Base-by-base conservation (phyloP, 2,329 filamentous ascomycete genomes). In the Aaosphaeria pasadenensis region DNA sequence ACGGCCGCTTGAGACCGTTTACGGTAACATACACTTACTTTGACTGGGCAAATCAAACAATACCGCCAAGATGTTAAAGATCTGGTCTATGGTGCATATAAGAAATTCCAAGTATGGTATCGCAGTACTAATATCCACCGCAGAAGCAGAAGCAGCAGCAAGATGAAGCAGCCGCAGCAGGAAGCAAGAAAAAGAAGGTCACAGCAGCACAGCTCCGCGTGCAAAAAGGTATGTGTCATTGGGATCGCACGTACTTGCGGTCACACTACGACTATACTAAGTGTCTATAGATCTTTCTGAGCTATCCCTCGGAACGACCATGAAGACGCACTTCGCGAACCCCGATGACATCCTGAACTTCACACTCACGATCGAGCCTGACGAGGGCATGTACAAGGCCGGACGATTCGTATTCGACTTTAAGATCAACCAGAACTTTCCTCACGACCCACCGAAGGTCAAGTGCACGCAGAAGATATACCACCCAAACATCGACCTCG, bases 401-500 rank as follows among this genome's bases (percentile, higher is more conserved):
- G 92, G 92, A 48, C 78, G 79, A 50, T 99, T 97, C 75, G 84
- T 85, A 51, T 99, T 99, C 72, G 87, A 83, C 56, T 97, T 99
- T 73, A 82, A 83, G 54, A 95, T 99, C 76, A 91, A 89, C 72
- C 88, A 92, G 67, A 94, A 88, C 76, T 99, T 96, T 74, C 94
- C 94, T 0, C 94, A 97, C 75, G 91, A 97, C 70, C 91, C 94
- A 54, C 94, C 94, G 17, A 97, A 97, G 75, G 94, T 99, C 60
- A 94, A 89, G 66, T 97, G 94, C 76, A 88, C 86, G 59, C 89
- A 99, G 74, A 97, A 96, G 79, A 97, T 99, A 63, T 99, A 99
- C 76, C 94, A 99, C 70, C 94, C 94, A 5, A 99, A 99, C 73
- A 99, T 99, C 69, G 94, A 99, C 66, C 81, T 96, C 38, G 90